Percentiles rank a stretch among this genome's conserved stretches.
Conservation (phyloP, 148 eudicot species). For the Drosera capensis region DNA sequence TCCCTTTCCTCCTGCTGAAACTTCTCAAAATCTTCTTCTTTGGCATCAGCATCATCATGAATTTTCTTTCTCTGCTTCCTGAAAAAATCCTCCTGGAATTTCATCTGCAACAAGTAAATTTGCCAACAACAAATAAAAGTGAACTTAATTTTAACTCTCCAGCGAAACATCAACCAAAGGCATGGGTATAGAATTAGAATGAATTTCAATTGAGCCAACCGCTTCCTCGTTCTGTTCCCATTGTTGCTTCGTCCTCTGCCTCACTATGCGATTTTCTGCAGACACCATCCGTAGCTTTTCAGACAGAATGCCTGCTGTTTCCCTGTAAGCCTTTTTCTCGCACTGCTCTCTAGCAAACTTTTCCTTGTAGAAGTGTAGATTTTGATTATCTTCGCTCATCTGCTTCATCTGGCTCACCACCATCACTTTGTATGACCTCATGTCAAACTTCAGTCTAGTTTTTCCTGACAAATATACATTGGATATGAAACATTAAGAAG, state of each 20-base stretch:
- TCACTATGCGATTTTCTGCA: constrained; percentile 40
- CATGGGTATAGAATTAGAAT: background rate
- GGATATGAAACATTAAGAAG: background rate
- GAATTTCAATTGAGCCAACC: constrained; percentile 23
- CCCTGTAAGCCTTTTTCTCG: constrained; percentile 35
- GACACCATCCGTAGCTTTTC: constrained; percentile 34
- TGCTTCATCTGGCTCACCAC: constrained; percentile 43
- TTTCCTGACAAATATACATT: constrained; percentile 28
- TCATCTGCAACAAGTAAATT: constrained; percentile 33
- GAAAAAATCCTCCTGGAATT: constrained; percentile 43
- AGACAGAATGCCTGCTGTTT: constrained; percentile 20
- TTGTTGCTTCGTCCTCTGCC: constrained; percentile 35
- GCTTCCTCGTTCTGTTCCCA: constrained; percentile 44
- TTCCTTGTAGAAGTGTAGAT: constrained; percentile 35
- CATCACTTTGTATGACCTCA: constrained; percentile 47
- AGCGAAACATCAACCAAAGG: background rate
- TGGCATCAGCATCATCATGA: constrained; percentile 31
- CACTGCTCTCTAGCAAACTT: constrained; percentile 35
- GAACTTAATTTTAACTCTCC: background rate
- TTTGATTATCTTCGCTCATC: constrained; percentile 76
- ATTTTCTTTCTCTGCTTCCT: constrained; percentile 39
- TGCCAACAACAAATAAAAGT: background rate
- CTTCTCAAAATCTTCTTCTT: constrained; percentile 56
- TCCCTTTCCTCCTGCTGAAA: constrained; percentile 39
- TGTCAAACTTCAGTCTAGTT: constrained; percentile 47